Percentiles rank a stretch among this genome's conserved stretches.
Conservation (phyloP, 2,329 filamentous ascomycete genomes). For the Ophiocordyceps camponoti-leonardi region DNA sequence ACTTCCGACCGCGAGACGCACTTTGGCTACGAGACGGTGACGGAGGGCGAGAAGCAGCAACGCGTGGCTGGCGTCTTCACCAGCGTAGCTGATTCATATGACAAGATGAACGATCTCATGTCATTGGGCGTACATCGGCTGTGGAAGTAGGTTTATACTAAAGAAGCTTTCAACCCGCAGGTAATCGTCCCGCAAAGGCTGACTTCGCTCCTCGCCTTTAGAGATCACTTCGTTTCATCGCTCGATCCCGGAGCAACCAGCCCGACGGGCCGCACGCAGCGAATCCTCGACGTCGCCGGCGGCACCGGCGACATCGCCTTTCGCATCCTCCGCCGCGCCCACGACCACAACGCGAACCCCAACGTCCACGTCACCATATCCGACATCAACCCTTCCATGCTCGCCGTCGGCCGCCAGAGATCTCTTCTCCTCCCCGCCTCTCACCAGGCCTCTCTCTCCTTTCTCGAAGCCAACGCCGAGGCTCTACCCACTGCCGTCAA, state of each 20-base stretch:
- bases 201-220: slow-evolving; percentile 8
- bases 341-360: slow-evolving; percentile 57
- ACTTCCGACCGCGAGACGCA: slow-evolving; percentile 50
- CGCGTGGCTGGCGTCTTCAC: slow-evolving; percentile 79
- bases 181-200: background rate
- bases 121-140: slow-evolving; percentile 90
- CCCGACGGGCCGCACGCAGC: slow-evolving; percentile 28
- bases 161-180: too few relatives aligned
- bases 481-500: slow-evolving; percentile 45
- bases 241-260: slow-evolving; percentile 62
- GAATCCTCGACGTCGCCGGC: slow-evolving; percentile 91
- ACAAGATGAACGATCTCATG: slow-evolving; percentile 99
- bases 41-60: slow-evolving; percentile 56
- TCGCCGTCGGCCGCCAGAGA: slow-evolving; percentile 71
- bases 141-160: slow-evolving; percentile 60
- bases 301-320: slow-evolving; percentile 97
- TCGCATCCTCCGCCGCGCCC: slow-evolving; percentile 81
- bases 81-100: slow-evolving; percentile 85
- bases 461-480: slow-evolving; percentile 85
- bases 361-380: slow-evolving; percentile 75
- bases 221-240: slow-evolving; percentile 80
- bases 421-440: slow-evolving; percentile 38
- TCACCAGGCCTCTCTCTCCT: slow-evolving; percentile 44
- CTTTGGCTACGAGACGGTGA: slow-evolving; percentile 78
- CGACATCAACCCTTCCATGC: slow-evolving; percentile 94